Evolutionary conservation across 768 basidiomycete genomes (phyloP), one percentile per base, ranked within the genome.

Genomic region (Boletus patriciae): DNA sequence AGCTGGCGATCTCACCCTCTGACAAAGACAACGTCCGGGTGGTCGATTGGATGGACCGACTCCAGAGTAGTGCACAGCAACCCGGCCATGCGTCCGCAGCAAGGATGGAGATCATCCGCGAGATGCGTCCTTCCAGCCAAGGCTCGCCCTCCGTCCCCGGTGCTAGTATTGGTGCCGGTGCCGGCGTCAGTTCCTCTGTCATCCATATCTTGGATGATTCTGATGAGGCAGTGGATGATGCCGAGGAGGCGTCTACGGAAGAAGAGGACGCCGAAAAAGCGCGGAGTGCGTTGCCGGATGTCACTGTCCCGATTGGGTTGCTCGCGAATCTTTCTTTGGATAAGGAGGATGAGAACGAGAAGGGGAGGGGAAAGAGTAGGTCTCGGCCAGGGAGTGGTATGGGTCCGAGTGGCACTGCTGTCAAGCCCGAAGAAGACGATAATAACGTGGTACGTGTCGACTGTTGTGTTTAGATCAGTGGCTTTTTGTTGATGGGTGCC

Each of bases 1-100:
- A 86, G 38, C 81, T 85, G 80, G 88, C 89, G 6, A 88, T 87
- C 0, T 87, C 88, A 0, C 85, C 88, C 4, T 85, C 85, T 6
- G 89, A 92, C 64, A 78, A 81, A 50, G 82, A 82, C 62, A 89
- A 90, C 55, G 71, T 80, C 31, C 83, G 83, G 55, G 80, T 90
- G 33, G 72, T 87, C n/a, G 86, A 83, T 10, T 91, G 89, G 88
- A 78, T 92, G 54, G 86, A 90, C 59, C 83, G 83, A 6, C 75
- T 88, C 0, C 83, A 88, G 67, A 77, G 80, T 0, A 83, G 83
- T 59, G 79, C 86, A 44, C 81, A 78, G 34, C 77, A 77, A 18
- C 73, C 75, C 3, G 79, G 79, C 4, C 77, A 78, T 15, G 74
- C 74, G 45, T 73, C 69, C 5, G 60, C 65, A 3, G 64, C 64